phyloP scores from a whole-genome alignment of 305 asterid species.

The Rubia occidens region DNA sequence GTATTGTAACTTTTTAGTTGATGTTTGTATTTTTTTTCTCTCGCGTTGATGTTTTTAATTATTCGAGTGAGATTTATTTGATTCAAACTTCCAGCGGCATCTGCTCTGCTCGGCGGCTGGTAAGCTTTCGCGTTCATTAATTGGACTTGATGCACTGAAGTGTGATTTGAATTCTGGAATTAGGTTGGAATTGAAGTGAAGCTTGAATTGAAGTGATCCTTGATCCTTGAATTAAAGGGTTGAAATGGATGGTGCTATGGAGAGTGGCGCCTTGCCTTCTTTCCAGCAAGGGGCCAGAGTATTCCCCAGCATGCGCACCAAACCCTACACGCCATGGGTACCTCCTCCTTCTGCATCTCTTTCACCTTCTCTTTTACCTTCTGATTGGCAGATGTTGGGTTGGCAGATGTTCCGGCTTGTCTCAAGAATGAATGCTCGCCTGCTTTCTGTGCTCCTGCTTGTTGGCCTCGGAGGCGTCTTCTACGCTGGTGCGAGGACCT shows the following conservation, averaged over 20 bases:
- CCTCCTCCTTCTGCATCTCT: not conserved
- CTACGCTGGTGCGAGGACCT: constrained; percentile 87
- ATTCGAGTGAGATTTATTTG: too few relatives aligned
- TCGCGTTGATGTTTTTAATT: too few relatives aligned
- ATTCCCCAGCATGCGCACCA: constrained; percentile 85
- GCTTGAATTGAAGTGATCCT: constrained; percentile 64
- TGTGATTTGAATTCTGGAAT: too few relatives aligned
- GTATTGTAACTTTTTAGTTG: too few relatives aligned
- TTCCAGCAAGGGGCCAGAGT: constrained; percentile 74
- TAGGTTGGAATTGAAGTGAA: constrained; percentile 36
- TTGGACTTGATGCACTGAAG: not conserved
- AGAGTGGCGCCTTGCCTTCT: constrained; percentile 66
- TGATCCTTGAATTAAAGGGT: constrained; percentile 39
- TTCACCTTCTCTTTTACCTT: constrained; percentile 1
- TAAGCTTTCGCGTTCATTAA: not conserved
- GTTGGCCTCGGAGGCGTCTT: constrained; percentile 66
- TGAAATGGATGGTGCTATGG: constrained; percentile 87
- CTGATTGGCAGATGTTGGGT: constrained; percentile 8
- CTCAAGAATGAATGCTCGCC: constrained; percentile 72
- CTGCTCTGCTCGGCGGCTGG: not conserved
- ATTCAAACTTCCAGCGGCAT: not conserved
- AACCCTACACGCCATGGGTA: constrained; percentile 79
- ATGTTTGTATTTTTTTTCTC: too few relatives aligned
- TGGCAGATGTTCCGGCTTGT: constrained; percentile 76
- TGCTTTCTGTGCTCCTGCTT: constrained; percentile 64